Evolutionary conservation across 176 grass and related monocot species (phyloP).

Genomic region (Lolium rigidum): DNA sequence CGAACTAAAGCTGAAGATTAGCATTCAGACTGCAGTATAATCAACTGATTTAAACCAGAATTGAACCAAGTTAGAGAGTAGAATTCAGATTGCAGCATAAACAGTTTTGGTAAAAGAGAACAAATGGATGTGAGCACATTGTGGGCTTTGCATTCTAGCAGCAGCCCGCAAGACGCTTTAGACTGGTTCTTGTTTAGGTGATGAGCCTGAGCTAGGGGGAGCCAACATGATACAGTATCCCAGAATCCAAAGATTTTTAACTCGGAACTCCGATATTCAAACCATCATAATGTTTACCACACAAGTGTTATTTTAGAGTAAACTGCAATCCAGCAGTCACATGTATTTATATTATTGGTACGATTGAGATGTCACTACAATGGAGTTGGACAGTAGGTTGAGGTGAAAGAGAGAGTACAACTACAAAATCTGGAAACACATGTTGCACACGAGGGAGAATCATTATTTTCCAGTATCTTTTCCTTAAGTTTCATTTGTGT

Average conservation of each 20-base stretch:
- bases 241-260: not conserved
- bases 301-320: conserved; percentile 34
- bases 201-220: not conserved
- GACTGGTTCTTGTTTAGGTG: not conserved
- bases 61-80: not conserved
- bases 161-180: not conserved
- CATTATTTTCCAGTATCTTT: conserved; percentile 15
- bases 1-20: not conserved
- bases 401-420: conserved; percentile 1
- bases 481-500: conserved; percentile 43
- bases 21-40: not conserved
- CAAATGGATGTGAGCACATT: not conserved
- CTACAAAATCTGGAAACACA: not conserved
- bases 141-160: not conserved
- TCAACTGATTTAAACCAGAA: too few relatives aligned
- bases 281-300: conserved; percentile 35
- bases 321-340: conserved; percentile 32
- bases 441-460: not conserved
- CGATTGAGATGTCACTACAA: not conserved
- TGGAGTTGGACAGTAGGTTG: not conserved
- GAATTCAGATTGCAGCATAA: not conserved
- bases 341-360: not conserved
- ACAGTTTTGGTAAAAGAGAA: not conserved
- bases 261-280: not conserved
- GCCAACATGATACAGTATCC: not conserved